Base-by-base conservation (phyloP, 495 filamentous ascomycete species). In the Parmelia sp. region DNA sequence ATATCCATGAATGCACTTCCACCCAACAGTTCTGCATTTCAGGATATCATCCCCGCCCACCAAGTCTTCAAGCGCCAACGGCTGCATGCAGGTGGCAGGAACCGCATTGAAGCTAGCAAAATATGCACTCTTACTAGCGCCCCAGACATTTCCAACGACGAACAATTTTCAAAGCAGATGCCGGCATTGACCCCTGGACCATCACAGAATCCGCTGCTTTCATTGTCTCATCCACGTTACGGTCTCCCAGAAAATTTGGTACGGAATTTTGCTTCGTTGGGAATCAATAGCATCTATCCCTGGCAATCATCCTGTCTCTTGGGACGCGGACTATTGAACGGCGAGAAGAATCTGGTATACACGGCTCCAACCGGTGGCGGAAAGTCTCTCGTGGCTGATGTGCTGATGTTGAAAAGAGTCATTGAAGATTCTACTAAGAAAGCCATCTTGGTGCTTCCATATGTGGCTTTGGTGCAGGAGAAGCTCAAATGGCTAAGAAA, bases 301-400 rank as follows among this genome's bases (percentile, higher is more conserved):
- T 93, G 90, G 90, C 90, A 93, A 74, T 86, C 87, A n/a, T 84
- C 86, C 36, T 94, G 90, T 71, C 76, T 93, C 23, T 74, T 89
- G 42, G 83, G 85, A 2, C 83, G 82, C 2, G 90, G 89, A 10
- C 75, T 91, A 21, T 73, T 94, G 3, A 67, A 75, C 15, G 89
- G 89, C 25, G 76, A 85, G 57, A 82, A 79, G 53, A 90, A 91
- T 66, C 73, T 94, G 23, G 86, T 93, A 40, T 93, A 94, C 71
- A 89, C 86, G 12, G 90, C 90, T n/a, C 90, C 90, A 12, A 92
- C 90, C 1, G 90, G 90, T 8, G 90, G 88, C 42, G 90, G 90
- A 33, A 93, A 92, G 74, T 90, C 87, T 23, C 81, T 92, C 19
- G 86, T 91, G 51, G 87, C 88, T 40, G 88, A 91, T 73, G 76